Percentiles rank a stretch among this genome's conserved stretches.
Evolutionary conservation across 116 monocot genomes (phyloP).

Genomic region (Phalaenopsis hybrid): DNA sequence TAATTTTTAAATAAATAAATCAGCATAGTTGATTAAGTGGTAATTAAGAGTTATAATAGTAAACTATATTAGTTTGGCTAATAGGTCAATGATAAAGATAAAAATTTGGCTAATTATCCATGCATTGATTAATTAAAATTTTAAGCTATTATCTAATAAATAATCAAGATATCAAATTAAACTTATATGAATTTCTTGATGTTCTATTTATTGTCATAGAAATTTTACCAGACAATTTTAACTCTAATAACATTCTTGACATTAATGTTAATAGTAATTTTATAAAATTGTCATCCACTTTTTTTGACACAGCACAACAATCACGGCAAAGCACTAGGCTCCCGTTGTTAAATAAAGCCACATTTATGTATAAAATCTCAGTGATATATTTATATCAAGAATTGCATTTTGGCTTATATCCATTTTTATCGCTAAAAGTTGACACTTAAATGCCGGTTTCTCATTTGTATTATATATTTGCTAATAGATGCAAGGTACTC

Average conservation of each 20-base stretch:
- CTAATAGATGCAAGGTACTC: neutral
- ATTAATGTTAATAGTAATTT: too few species aligned
- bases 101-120: neutral
- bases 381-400: neutral
- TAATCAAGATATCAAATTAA: neutral
- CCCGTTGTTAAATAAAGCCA: neutral
- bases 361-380: neutral
- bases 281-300: too few species aligned
- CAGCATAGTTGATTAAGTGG: neutral
- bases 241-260: too few species aligned
- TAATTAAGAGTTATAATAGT: too few species aligned
- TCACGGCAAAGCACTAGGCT: neutral
- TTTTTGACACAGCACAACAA: neutral
- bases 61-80: neutral
- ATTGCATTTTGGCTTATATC: neutral
- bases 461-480: neutral
- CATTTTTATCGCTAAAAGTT: neutral
- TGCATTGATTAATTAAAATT: neutral
- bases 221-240: too few species aligned
- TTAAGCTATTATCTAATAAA: neutral
- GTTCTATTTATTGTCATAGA: neutral
- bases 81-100: neutral
- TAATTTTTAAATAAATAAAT: neutral
- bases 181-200: neutral
- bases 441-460: neutral